Evolutionary conservation across 2,329 filamentous ascomycete species (phyloP), one percentile per base, ranked within the genome.

Genomic region (Clonostachys rosea): DNA sequence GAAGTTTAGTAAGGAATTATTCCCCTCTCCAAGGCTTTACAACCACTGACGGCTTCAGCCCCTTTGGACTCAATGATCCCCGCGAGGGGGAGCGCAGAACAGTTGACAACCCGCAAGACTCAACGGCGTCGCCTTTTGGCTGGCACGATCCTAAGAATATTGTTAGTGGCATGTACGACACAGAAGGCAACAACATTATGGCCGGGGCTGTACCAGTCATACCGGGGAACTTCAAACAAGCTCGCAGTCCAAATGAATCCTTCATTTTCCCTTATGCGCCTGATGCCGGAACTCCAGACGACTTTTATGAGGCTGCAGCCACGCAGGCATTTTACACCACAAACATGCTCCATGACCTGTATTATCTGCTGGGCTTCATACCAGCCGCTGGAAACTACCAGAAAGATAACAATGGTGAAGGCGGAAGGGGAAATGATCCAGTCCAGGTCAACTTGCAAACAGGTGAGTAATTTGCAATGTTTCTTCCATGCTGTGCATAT

Each of bases 301-400:
- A 51, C 2, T 83, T 83, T 58, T 61, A 65, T 5, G 73, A 82
- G 42, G 77, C 78, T 2, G 79, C 79, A 0, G 65, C 78, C 45
- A 73, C 76, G 0, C 80, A 84, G 61, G 70, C 82, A 6, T 84
- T 81, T 64, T 84, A 83, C 65, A 81, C 76, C 0, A 67, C 71
- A 34, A 83, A 83, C 66, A 69, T 65, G 34, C 83, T 78, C 61
- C 80, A 83, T 54, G 81, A 84, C 48, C 58, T 84, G 0, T 68
- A 83, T 10, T 75, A 83, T 54, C 58, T 64, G 7, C 71, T 83
- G 1, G 79, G 80, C 6, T 83, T 83, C 60, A 76, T 66, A 35
- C 79, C 83, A 59, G 59, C 53, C 1, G 78, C 80, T 2, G 79
- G 79, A 6, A 84, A 84, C 63, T 84, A 83, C 60, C 71, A 83